These are phyloP conservation scores for Pseudozyma pruni DNA, from an alignment of 1,284 basidiomycete genomes.

Conservation along the genomic window DNA sequence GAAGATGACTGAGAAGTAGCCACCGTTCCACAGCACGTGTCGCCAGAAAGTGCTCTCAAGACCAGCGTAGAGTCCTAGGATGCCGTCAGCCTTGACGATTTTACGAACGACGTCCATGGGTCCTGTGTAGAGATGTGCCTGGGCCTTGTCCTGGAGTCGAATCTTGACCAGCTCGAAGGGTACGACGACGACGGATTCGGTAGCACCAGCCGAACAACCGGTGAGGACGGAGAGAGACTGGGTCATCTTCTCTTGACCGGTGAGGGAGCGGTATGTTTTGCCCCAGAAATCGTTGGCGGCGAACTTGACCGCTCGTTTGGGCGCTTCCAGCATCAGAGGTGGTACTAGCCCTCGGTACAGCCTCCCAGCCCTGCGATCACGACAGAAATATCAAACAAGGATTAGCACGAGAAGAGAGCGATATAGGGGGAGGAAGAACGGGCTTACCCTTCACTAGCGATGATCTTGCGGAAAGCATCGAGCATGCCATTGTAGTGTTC, in stretches of 20 bases:
- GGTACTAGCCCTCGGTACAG: constrained; percentile 94
- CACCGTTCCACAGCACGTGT: constrained; percentile 74
- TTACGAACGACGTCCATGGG: constrained; percentile 93
- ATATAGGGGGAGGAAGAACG: neutral
- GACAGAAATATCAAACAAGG: constrained; percentile 1
- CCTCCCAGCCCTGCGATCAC: constrained; percentile 72
- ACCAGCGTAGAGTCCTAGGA: constrained; percentile 79
- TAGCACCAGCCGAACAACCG: constrained; percentile 92
- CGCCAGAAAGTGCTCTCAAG: constrained; percentile 62
- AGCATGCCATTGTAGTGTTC: constrained; percentile 75
- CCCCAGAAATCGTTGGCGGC: constrained; percentile 93
- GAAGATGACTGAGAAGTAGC: constrained; percentile 76
- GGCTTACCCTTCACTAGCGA: constrained; percentile 84
- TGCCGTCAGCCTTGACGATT: constrained; percentile 86
- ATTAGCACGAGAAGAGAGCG: neutral
- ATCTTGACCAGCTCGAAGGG: constrained; percentile 98
- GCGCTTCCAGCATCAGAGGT: constrained; percentile 93
- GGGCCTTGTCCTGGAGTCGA: constrained; percentile 82
- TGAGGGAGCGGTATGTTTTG: constrained; percentile 65
- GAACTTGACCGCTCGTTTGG: constrained; percentile 96
- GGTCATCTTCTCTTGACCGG: constrained; percentile 85
- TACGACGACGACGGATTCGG: constrained; percentile 92
- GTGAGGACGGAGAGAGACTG: constrained; percentile 86
- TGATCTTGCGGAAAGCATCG: constrained; percentile 80
- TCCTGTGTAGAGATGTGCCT: constrained; percentile 86